Percentiles rank a stretch among this genome's conserved stretches.
Evolutionary conservation across 2,329 filamentous ascomycete species (phyloP).

Genomic region (Fonsecaea monophora): DNA sequence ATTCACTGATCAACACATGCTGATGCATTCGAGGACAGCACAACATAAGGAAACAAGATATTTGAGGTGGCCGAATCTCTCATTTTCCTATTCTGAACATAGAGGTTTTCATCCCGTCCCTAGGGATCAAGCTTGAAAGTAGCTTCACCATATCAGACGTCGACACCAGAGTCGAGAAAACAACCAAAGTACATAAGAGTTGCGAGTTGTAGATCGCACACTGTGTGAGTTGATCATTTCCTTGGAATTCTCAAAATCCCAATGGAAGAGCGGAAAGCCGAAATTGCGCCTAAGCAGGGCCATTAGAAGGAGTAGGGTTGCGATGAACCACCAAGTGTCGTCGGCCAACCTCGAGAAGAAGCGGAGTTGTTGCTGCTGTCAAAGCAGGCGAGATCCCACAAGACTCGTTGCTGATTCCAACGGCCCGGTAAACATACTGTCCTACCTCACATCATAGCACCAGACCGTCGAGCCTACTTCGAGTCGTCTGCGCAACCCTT

Average conservation of each 20-base stretch:
- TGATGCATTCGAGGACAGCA: neutral
- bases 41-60: neutral
- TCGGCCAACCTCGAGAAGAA: slow-evolving; percentile 56
- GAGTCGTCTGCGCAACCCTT: slow-evolving; percentile 42
- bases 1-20: neutral
- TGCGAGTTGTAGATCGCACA: slow-evolving; percentile 45
- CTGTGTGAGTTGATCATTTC: slow-evolving; percentile 38
- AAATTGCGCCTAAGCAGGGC: slow-evolving; percentile 42
- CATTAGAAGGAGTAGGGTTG: slow-evolving; percentile 51
- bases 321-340: slow-evolving; percentile 51
- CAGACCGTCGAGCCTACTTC: slow-evolving; percentile 45
- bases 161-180: slow-evolving; percentile 37
- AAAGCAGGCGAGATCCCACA: slow-evolving; percentile 37
- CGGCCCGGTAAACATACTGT: slow-evolving; percentile 45
- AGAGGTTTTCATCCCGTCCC: slow-evolving; percentile 38
- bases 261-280: slow-evolving; percentile 42
- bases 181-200: slow-evolving; percentile 41
- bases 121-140: slow-evolving; percentile 31
- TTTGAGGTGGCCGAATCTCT: slow-evolving; percentile 55
- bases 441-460: slow-evolving; percentile 43
- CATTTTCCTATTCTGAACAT: slow-evolving; percentile 48
- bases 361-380: slow-evolving; percentile 44
- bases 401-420: slow-evolving; percentile 44
- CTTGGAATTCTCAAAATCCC: slow-evolving; percentile 31
- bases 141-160: slow-evolving; percentile 38